Evolutionary conservation across 352 stramenopile genomes (phyloP), one percentile per base, ranked within the genome.

Genomic region (Phytopythium helicoides): DNA sequence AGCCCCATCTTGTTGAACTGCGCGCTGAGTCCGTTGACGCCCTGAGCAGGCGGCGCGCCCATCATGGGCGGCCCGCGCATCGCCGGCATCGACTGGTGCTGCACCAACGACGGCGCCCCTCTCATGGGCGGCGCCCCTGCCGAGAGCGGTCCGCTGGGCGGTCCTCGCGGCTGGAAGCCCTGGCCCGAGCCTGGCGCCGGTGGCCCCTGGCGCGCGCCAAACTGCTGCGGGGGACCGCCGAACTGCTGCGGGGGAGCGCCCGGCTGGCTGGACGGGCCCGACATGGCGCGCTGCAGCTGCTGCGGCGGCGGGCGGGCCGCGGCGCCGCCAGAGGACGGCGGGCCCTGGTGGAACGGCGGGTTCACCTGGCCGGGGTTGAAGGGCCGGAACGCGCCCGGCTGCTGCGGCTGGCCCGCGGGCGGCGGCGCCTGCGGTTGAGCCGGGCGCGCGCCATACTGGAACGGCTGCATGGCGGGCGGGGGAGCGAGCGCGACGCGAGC

Each of bases 1-100:
- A 91, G 63, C 37, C 71, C 75, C 81, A 91, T 89, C 47, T 84
- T 78, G 34, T 60, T 61, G 52, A 91, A 91, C 62, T 91, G 77
- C 25, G 71, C 41, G 28, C 64, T 75, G 58, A 91, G 66, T 50
- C 60, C 58, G 44, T 68, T 73, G 36, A 59, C 61, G 19, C 44
- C 55, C 18, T 57, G 60, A 36, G 57, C 44, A 6, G 58, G 58
- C 11, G 54, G 22, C 1, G n/a, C 26, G 2, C 49, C 52, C 53
- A 68, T 58, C 44, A 71, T 68, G 6, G 64, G 63, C n/a, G 50
- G 42, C 1, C 31, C n/a, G 10, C 56, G 56, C 46, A 41, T 41
- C 15, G 19, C 47, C 39, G 22, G 25, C 21, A 14, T 26, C 37
- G 25, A 42, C 50, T 54, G 47, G 14, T 52, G 52, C 41, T 62